Base-by-base conservation (phyloP, 2,329 filamentous ascomycete species). In the Didymellaceae sp. region DNA sequence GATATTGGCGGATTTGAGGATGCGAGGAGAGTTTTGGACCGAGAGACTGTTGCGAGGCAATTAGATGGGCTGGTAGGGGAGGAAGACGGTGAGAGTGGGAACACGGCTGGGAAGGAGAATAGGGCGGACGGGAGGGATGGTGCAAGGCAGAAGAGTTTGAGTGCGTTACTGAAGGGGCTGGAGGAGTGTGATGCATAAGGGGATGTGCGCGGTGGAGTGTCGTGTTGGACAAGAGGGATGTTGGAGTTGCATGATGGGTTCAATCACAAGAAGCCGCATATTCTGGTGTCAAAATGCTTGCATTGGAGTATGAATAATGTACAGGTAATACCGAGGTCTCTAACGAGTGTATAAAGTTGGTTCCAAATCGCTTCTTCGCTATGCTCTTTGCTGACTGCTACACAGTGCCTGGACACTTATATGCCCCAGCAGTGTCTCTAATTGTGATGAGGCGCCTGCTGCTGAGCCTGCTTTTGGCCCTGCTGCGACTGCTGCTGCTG, bases 1-100 rank as follows among this genome's bases (percentile, higher is more conserved):
- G 67, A 74, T 50, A 71, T 74, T 46, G 72, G 72, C 5, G 68
- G 69, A 0, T 62, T 71, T 4, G 72, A 74, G 21, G 66, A 65
- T 3, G 72, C 72, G 38, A 52, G 58, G 41, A 51, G 50, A 20
- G 52, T 67, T 28, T 37, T 73, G 49, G 63, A 65, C 43, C 48
- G 43, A n/a, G 71, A 73, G 50, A 56, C 57, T 33, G 53, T 62
- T 31, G 45, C 41, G 21, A 33, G 62, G 47, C 57, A 63, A 28
- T 40, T 63, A 28, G 56, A 54, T 2, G 34, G 16, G 14, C 28
- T 46, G 39, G 43, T 8, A 11, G 47, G 31, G 25, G 38, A 47
- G 40, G 32, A 40, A 8, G 28, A 4, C 6, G 26, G n/a, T 1
- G 10, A 17, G n/a, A 6, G 5, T 20, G 31, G 8, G 2, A 4